These are phyloP conservation scores for Epichloe sibirici DNA, from an alignment of 2,329 filamentous ascomycete species.

Conservation along the genomic window DNA sequence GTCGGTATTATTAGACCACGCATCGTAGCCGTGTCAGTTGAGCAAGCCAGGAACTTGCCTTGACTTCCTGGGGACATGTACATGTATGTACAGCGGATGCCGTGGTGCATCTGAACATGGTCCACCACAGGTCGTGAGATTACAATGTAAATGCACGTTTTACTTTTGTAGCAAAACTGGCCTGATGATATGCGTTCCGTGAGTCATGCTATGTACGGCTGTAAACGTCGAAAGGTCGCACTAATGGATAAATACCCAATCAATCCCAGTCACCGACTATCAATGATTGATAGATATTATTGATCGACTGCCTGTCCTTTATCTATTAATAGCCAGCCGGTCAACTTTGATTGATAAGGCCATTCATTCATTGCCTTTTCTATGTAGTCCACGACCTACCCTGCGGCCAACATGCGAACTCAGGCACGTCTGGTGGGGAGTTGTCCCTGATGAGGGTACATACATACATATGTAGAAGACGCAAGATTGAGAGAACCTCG, in stretches of 20 bases:
- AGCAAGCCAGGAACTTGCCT: not conserved
- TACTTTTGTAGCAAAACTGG: not conserved
- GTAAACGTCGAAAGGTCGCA: too few relatives aligned
- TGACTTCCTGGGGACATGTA: not conserved
- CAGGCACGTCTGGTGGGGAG: not conserved
- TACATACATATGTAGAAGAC: not conserved
- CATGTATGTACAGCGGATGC: not conserved
- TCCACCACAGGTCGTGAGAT: too few relatives aligned
- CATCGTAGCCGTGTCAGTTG: constrained; percentile 2
- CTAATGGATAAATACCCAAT: too few relatives aligned
- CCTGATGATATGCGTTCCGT: not conserved
- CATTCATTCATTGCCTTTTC: not conserved
- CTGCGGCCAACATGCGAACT: not conserved
- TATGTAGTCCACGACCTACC: not conserved
- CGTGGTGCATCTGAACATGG: not conserved
- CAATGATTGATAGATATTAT: too few relatives aligned
- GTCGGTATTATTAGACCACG: constrained; percentile 1
- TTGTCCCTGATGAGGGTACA: not conserved
- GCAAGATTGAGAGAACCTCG: not conserved
- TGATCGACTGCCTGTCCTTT: too few relatives aligned
- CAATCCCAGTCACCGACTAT: too few relatives aligned
- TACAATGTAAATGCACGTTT: too few relatives aligned
- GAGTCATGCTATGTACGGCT: not conserved
- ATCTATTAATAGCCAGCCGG: too few relatives aligned
- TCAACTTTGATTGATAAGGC: too few relatives aligned